A percentile compares a stretch with the other conserved stretches of the same genome.
phyloP scores from a whole-genome alignment of 768 basidiomycete species.

The Phlegmacium glaucopus region DNA sequence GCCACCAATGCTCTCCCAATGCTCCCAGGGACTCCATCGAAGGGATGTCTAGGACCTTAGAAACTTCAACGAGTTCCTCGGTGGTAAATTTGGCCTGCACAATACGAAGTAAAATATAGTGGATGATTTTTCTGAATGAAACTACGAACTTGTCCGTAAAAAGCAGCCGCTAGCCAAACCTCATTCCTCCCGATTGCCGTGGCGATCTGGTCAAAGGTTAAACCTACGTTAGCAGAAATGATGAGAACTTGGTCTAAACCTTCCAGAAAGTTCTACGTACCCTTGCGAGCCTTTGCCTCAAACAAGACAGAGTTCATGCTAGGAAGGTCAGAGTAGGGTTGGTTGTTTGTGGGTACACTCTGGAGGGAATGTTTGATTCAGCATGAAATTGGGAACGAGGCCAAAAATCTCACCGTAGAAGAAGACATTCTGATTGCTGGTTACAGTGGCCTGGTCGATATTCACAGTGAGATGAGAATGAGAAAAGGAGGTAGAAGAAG shows the following conservation, averaged over 20 bases:
- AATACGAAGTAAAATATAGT: too few species aligned
- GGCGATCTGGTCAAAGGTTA: conserved; percentile 70
- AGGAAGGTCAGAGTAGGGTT: conserved; percentile 50
- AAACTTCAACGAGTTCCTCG: conserved; percentile 56
- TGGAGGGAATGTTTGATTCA: conserved; percentile 12
- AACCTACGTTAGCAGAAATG: conserved; percentile 11
- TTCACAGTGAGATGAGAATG: not conserved
- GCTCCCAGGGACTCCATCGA: conserved; percentile 35
- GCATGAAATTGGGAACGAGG: not conserved
- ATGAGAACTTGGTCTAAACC: not conserved
- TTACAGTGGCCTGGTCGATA: conserved; percentile 6
- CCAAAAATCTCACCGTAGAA: not conserved
- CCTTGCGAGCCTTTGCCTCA: conserved; percentile 66
- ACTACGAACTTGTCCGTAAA: conserved; percentile 68
- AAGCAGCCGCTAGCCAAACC: conserved; percentile 78
- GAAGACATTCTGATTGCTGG: conserved; percentile 7
- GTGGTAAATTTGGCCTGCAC: conserved; percentile 62
- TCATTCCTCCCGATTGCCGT: conserved; percentile 68
- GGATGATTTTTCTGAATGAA: not conserved
- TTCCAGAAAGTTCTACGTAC: conserved; percentile 16
- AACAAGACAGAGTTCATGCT: conserved; percentile 47
- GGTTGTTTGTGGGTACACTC: conserved; percentile 39
- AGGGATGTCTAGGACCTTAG: conserved; percentile 45
- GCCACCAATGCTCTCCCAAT: conserved; percentile 70
- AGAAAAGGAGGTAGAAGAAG: conserved; percentile 3